Base-by-base conservation (phyloP, 768 basidiomycete genomes). In the Omphalotus guepiniiformis region DNA sequence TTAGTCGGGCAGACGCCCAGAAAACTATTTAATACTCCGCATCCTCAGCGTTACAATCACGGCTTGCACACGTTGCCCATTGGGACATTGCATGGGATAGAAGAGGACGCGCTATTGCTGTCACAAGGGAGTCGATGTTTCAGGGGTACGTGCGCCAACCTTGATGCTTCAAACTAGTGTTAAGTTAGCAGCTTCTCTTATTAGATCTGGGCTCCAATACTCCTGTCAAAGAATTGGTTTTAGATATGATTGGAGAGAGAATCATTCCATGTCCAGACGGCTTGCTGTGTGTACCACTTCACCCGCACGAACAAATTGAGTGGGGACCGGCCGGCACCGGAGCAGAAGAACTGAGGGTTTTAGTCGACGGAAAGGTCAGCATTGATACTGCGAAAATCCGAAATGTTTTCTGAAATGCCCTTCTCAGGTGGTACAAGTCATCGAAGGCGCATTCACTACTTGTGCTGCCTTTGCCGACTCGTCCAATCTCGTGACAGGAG, bases 1-100 rank as follows among this genome's bases (percentile, higher is more conserved):
- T 37, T 2, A 91, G 88, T 96, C 54, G 93, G 93, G 12, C 93
- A 95, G 67, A 95, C 93, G 0, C 93, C 93, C 8, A 75, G 83
- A 22, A 93, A 91, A 58, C 75, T 96, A 6, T 97, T 96, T 64
- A 73, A 65, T 6, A 56, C 67, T 0, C 76, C 88, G 2, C 94
- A 96, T 71, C 91, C 92, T 0, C 67, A 73, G 22, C 76, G 92
- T 25, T 80, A 82, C 52, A 74, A 83, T 59, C 77, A 86, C 40
- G 90, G 91, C 0, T 63, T 79, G n/a, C 71, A 77, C 2, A 83
- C 79, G 19, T 73, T 96, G 13, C 89, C 93, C 0, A 63, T 85
- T 3, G 85, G 84, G 2, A 72, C 71, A 2, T 64, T 82, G 6
- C 82, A 86, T 53, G 93, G 93, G 2, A 73, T 95, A 25, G 86